Percentiles rank a stretch among this genome's conserved stretches.
Evolutionary conservation across 2,329 filamentous ascomycete species (phyloP).

Genomic region (Aspergillus japonicus): DNA sequence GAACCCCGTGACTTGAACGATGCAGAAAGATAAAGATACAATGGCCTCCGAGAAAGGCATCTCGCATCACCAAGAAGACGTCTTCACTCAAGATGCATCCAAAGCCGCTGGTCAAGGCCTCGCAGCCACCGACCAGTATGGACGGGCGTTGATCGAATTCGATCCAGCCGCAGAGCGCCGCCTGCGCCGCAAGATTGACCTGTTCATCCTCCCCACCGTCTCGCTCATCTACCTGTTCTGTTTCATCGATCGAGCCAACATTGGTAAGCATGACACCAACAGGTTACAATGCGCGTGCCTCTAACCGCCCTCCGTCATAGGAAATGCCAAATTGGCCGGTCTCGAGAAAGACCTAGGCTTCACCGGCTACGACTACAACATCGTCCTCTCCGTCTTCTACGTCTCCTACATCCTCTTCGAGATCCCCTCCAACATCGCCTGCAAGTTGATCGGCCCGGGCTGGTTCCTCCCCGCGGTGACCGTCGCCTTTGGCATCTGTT

Average conservation of each 20-base stretch:
- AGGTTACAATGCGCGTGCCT: background rate
- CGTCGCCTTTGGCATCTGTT: conserved; percentile 62
- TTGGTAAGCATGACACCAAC: conserved; percentile 49
- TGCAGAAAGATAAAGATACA: background rate
- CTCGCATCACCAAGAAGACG: background rate
- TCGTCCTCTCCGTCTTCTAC: conserved; percentile 67
- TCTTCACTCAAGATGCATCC: background rate
- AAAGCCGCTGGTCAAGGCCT: background rate
- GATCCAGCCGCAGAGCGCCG: conserved; percentile 58
- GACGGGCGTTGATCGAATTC: conserved; percentile 49
- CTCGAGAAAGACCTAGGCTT: conserved; percentile 62
- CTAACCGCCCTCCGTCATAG: conserved; percentile 34
- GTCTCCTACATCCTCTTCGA: conserved; percentile 72
- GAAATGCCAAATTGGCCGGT: conserved; percentile 67
- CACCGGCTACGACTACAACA: conserved; percentile 66
- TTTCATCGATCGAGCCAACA: conserved; percentile 73
- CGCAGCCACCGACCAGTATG: background rate
- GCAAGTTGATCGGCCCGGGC: conserved; percentile 70
- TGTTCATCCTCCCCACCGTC: conserved; percentile 65
- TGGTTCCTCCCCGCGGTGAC: conserved; percentile 67
- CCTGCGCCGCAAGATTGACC: conserved; percentile 64
- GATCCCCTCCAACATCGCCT: conserved; percentile 66
- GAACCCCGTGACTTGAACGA: background rate
- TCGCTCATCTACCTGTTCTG: conserved; percentile 68
- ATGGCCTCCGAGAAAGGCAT: background rate